Conservation (phyloP, 306 rosid genomes). For the Quercus ilex region DNA sequence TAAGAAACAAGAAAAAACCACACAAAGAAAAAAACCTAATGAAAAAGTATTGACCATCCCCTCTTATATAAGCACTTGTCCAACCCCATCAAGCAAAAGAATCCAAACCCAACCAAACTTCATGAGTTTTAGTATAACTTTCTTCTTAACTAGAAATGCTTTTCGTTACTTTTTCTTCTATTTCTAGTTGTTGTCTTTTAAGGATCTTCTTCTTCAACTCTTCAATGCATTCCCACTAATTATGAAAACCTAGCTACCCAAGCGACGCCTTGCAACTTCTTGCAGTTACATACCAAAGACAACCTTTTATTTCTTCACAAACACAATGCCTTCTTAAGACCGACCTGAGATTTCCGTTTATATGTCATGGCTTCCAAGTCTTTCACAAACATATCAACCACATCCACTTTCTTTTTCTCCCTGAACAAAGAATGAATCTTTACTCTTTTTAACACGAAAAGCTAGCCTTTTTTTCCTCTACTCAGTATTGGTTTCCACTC, state of each 20-base stretch:
- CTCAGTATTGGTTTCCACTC: neutral
- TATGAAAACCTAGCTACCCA: conserved; percentile 29
- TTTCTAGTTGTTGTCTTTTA: conserved; percentile 11
- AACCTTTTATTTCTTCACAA: conserved; percentile 14
- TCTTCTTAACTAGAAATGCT: conserved; percentile 15
- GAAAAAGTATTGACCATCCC: neutral
- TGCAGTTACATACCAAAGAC: conserved; percentile 7
- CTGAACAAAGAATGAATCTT: neutral
- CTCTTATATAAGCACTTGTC: conserved; percentile 40
- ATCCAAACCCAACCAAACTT: neutral
- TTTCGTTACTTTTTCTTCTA: conserved; percentile 24
- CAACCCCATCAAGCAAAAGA: neutral
- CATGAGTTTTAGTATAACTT: conserved; percentile 3
- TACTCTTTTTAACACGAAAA: neutral
- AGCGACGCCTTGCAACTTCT: conserved; percentile 29
- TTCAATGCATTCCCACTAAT: conserved; percentile 30
- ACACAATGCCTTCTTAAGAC: neutral
- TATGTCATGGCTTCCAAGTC: conserved; percentile 13
- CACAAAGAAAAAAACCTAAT: neutral
- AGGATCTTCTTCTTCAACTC: conserved; percentile 10
- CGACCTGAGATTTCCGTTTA: conserved; percentile 17
- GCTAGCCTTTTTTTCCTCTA: neutral
- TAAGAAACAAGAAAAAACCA: conserved; percentile 16
- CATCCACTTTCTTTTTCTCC: neutral
- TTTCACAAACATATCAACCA: conserved; percentile 12